Percentiles rank a stretch among this genome's conserved stretches.
phyloP scores from a whole-genome alignment of 1,284 basidiomycete genomes.

The Cutaneotrichosporon sp. region DNA sequence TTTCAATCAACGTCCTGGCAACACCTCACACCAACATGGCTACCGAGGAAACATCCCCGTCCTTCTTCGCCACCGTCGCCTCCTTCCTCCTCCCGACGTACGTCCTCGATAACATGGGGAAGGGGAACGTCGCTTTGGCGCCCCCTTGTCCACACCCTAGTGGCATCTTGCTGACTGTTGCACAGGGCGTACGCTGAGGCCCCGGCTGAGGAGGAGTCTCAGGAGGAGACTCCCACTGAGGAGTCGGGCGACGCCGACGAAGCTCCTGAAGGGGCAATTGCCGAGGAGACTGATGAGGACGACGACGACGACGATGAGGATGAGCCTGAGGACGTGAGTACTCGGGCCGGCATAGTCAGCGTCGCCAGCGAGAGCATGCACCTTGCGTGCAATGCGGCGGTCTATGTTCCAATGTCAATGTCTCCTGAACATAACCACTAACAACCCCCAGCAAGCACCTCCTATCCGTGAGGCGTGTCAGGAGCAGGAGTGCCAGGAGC shows the following conservation, averaged over 20 bases:
- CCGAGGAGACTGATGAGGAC: slow-evolving; percentile 43
- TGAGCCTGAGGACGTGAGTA: slow-evolving; percentile 75
- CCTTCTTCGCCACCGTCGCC: slow-evolving; percentile 32
- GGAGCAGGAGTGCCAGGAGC: slow-evolving; percentile 61
- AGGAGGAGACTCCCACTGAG: slow-evolving; percentile 41
- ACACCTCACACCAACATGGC: slow-evolving; percentile 12
- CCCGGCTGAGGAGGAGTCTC: slow-evolving; percentile 35
- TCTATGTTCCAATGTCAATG: too few species aligned
- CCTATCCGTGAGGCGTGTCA: slow-evolving; percentile 69
- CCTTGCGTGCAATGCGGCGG: too few species aligned
- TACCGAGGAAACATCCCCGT: slow-evolving; percentile 21
- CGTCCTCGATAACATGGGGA: slow-evolving; percentile 18
- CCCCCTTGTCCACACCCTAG: background rate
- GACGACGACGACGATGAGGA: slow-evolving; percentile 49
- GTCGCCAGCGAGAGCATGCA: too few species aligned
- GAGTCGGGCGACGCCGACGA: slow-evolving; percentile 37
- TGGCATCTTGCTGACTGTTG: background rate
- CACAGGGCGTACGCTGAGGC: slow-evolving; percentile 47
- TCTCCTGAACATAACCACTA: too few species aligned
- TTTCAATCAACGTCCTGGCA: background rate
- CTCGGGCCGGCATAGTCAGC: background rate
- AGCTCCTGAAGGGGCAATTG: slow-evolving; percentile 24
- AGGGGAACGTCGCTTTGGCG: background rate
- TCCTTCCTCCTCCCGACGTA: slow-evolving; percentile 41
- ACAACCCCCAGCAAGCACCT: slow-evolving; percentile 55